Evolutionary conservation across 2,329 filamentous ascomycete genomes (phyloP).

Genomic region (Colletotrichum destructivum): DNA sequence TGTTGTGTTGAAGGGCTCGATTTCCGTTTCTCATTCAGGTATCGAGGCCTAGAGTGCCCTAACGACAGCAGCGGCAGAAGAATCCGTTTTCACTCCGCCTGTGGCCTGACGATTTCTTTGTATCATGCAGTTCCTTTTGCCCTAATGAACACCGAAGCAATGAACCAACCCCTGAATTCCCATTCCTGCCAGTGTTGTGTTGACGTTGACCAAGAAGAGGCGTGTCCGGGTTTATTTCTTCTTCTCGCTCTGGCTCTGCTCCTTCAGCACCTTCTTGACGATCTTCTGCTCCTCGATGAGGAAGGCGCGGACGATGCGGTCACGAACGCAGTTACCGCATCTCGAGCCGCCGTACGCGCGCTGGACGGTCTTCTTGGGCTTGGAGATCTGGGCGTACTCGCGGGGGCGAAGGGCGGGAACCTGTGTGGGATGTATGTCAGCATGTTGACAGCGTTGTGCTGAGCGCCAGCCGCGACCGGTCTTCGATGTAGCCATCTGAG

Average conservation of each 20-base stretch:
- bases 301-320: conserved; percentile 98
- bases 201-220: conserved; percentile 44
- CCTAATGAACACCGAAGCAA: conserved; percentile 70
- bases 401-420: conserved; percentile 96
- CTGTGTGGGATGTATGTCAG: conserved; percentile 60
- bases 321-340: conserved; percentile 98
- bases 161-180: conserved; percentile 58
- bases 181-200: conserved; percentile 43
- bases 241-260: conserved; percentile 84
- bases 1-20: conserved; percentile 37
- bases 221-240: conserved; percentile 72
- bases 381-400: conserved; percentile 97
- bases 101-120: conserved; percentile 49
- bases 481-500: conserved; percentile 24
- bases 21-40: conserved; percentile 45
- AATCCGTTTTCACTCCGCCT: conserved; percentile 55
- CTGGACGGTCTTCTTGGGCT: conserved; percentile 99
- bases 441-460: neutral
- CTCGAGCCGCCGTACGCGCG: conserved; percentile 98
- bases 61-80: conserved; percentile 59
- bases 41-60: conserved; percentile 49
- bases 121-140: conserved; percentile 66
- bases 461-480: neutral
- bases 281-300: conserved; percentile 99
- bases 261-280: conserved; percentile 99